Evolutionary conservation across 2,329 filamentous ascomycete genomes (phyloP), one percentile per base, ranked within the genome.

Genomic region (Fusarium pseudonygamai): DNA sequence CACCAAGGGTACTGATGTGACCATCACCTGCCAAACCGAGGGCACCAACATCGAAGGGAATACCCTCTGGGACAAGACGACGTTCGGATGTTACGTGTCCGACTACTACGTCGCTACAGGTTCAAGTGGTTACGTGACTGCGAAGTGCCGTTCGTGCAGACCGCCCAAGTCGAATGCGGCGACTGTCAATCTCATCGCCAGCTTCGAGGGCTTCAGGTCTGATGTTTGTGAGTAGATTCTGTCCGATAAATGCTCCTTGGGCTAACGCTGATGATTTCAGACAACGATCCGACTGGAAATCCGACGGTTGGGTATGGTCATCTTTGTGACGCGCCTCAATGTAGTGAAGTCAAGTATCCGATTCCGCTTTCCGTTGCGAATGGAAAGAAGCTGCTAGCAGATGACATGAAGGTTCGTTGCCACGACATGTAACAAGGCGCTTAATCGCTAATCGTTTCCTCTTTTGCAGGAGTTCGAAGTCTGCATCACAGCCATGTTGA

Each of bases 291-390:
- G 24, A 82, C 83, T 49, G 85, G 85, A 34, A 78, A 84, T 32
- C 84, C 85, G 1, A 88, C 85, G 8, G 83, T 88, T 1, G 86
- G 86, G 7, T 87, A 87, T 68, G 86, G 86, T 22, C 87, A 88
- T 73, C 79, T 86, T 15, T 88, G 86, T 78, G 66, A 75, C 39
- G 79, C 82, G 14, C 68, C 77, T 13, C 78, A 74, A 18, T 88
- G 86, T 77, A 73, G 81, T 4, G 86, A 88, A 39, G 82, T 88
- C 34, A 75, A 78, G 14, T 87, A 86, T 75, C 65, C 78, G 1
- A 84, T 87, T 67, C 86, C 86, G 0, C 77, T 88, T 22, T 84
- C 82, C 7, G 71, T 82, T 34, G 75, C 76, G 4, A 80, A 83
- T 30, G 86, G 83, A 28, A 80, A 82, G 49, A 78, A 79, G 49